Conservation (phyloP, 768 basidiomycete species). For the Xerocomellus intermedius region DNA sequence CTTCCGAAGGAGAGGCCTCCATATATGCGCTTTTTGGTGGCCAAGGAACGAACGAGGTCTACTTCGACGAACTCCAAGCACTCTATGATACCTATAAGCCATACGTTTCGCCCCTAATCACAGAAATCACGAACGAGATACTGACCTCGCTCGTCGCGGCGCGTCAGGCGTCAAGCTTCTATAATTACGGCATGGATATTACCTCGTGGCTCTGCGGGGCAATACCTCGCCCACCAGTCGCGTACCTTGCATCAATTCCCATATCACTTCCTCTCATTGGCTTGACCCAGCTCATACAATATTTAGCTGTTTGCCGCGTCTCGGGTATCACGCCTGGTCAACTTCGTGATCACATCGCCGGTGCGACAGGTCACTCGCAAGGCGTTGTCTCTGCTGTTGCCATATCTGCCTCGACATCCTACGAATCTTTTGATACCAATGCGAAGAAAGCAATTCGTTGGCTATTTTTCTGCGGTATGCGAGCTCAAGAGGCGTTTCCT, state of each 20-base stretch:
- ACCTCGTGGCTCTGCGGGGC: constrained; percentile 79
- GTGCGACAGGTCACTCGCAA: constrained; percentile 96
- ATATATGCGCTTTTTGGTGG: constrained; percentile 96
- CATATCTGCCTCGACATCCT: constrained; percentile 75
- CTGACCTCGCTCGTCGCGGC: constrained; percentile 69
- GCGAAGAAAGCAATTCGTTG: constrained; percentile 82
- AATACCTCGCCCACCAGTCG: constrained; percentile 65
- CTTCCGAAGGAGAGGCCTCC: constrained; percentile 58
- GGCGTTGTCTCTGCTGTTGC: constrained; percentile 94
- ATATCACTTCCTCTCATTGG: constrained; percentile 96
- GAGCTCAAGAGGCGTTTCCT: constrained; percentile 94
- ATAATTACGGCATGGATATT: constrained; percentile 79
- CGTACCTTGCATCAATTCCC: constrained; percentile 91
- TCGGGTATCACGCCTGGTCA: constrained; percentile 76
- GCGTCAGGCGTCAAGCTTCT: constrained; percentile 58
- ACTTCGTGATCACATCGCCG: constrained; percentile 70
- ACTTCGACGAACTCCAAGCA: constrained; percentile 92
- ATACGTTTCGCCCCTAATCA: constrained; percentile 74
- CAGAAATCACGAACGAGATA: constrained; percentile 58
- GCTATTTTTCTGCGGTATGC: constrained; percentile 91
- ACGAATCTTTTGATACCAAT: constrained; percentile 74
- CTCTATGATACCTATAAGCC: constrained; percentile 91
- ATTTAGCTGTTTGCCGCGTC: constrained; percentile 77
- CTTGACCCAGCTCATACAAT: constrained; percentile 92
- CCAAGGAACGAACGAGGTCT: constrained; percentile 97